These are phyloP conservation scores for Albifimbria verrucaria DNA, from an alignment of 2,329 filamentous ascomycete genomes.

Conservation along the genomic window DNA sequence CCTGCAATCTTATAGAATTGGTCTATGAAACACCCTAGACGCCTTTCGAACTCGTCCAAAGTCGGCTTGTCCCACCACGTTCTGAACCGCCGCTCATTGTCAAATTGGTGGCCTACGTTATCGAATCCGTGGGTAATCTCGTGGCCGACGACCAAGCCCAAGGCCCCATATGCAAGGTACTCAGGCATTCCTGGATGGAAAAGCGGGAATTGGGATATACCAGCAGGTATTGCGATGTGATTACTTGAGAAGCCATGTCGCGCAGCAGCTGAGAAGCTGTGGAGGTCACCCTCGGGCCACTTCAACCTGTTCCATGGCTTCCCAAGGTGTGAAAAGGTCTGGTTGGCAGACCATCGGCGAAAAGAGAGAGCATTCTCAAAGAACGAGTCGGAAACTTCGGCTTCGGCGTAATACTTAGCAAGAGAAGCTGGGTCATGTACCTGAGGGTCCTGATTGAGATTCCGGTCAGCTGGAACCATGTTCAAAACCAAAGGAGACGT, in stretches of 20 bases:
- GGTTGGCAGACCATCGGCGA: constrained; percentile 41
- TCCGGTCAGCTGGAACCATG: neutral
- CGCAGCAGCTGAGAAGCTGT: constrained; percentile 58
- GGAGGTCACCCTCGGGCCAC: constrained; percentile 49
- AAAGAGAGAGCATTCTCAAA: constrained; percentile 57
- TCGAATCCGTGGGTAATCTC: constrained; percentile 71
- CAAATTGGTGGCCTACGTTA: constrained; percentile 60
- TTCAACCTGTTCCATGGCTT: constrained; percentile 58
- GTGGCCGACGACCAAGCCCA: constrained; percentile 65
- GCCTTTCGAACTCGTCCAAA: constrained; percentile 53
- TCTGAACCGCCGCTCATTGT: constrained; percentile 61
- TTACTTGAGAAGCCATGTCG: constrained; percentile 63
- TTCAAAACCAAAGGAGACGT: neutral
- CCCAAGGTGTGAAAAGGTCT: constrained; percentile 55
- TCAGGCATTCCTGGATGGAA: constrained; percentile 61
- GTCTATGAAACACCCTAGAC: constrained; percentile 63
- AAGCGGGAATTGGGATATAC: constrained; percentile 66
- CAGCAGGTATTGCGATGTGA: constrained; percentile 58
- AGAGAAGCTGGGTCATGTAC: constrained; percentile 46
- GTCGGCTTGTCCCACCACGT: constrained; percentile 67
- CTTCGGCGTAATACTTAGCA: constrained; percentile 51
- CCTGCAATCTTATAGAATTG: constrained; percentile 63
- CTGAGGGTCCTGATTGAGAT: neutral
- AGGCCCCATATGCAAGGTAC: constrained; percentile 65
- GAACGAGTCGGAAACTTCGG: constrained; percentile 55